Percentiles rank a stretch among this genome's conserved stretches.
phyloP scores from a whole-genome alignment of 805 yeast species.

The Debaryomyces maramus region DNA sequence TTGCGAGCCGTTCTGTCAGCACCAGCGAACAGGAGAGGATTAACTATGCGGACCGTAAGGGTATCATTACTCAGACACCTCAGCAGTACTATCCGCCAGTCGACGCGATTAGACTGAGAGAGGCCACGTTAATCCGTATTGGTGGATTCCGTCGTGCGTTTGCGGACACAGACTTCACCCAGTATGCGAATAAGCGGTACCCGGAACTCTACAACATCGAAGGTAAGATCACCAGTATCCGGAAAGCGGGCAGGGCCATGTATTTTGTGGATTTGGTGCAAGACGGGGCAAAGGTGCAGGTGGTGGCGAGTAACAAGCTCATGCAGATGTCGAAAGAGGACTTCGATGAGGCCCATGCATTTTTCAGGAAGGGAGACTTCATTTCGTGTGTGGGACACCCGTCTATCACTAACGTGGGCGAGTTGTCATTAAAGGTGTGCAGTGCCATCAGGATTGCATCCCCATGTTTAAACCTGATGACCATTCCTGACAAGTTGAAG shows the following conservation, averaged over 20 bases:
- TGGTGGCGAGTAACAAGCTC: constrained; percentile 56
- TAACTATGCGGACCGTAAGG: constrained; percentile 9
- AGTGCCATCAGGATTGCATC: constrained; percentile 54
- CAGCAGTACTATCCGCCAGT: constrained; percentile 13
- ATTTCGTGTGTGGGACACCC: constrained; percentile 68
- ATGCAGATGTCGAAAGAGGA: constrained; percentile 42
- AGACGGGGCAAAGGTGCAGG: constrained; percentile 58
- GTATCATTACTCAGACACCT: constrained; percentile 4
- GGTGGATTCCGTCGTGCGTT: constrained; percentile 11
- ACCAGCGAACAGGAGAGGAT: constrained; percentile 4
- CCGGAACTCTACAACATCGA: constrained; percentile 23
- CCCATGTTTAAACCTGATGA: constrained; percentile 53
- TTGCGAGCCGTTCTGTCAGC: not conserved
- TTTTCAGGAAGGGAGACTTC: constrained; percentile 70
- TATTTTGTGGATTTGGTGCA: constrained; percentile 68
- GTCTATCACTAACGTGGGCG: constrained; percentile 75
- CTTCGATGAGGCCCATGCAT: constrained; percentile 40
- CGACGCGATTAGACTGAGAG: constrained; percentile 7
- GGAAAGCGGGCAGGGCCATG: constrained; percentile 70
- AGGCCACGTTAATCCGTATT: constrained; percentile 3
- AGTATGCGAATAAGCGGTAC: constrained; percentile 8
- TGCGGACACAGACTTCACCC: constrained; percentile 8
- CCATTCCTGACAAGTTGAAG: constrained; percentile 57
- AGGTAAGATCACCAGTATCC: constrained; percentile 59
- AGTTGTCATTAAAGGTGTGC: constrained; percentile 64